phyloP scores from a whole-genome alignment of 2,329 filamentous ascomycete genomes.

The Aspergillus pseudonomiae region DNA sequence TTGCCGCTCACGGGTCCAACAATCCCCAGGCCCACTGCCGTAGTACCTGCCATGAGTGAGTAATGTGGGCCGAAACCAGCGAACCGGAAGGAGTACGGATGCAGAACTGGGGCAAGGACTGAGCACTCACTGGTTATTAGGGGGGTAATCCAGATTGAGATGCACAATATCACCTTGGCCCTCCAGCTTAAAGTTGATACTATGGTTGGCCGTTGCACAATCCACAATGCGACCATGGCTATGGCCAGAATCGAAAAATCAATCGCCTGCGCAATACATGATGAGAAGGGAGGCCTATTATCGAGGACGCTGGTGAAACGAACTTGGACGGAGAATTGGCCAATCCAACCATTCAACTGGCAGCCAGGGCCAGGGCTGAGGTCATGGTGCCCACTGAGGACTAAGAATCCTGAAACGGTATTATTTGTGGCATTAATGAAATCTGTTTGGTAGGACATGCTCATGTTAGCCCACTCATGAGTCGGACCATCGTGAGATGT shows the following conservation, averaged over 20 bases:
- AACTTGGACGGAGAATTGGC: background rate
- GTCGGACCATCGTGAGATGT: background rate
- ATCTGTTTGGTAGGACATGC: background rate
- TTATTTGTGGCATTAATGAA: conserved; percentile 1
- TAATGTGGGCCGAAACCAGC: background rate
- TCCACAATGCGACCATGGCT: background rate
- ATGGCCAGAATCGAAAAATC: conserved; percentile 3
- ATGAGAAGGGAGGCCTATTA: background rate
- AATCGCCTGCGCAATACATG: background rate
- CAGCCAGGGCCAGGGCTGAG: background rate
- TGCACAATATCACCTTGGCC: background rate
- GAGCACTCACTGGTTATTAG: background rate
- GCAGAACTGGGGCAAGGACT: background rate
- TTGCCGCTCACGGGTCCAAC: background rate
- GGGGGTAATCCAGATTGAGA: background rate
- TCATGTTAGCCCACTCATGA: background rate
- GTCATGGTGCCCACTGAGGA: background rate
- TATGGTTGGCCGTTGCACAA: background rate
- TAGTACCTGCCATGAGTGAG: background rate
- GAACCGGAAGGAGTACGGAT: background rate
- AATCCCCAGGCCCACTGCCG: background rate
- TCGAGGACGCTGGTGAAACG: too few relatives aligned
- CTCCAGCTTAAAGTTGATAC: background rate
- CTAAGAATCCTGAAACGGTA: background rate
- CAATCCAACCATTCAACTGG: background rate